phyloP scores from a whole-genome alignment of 2,329 filamentous ascomycete species.

The Microsporum canis region DNA sequence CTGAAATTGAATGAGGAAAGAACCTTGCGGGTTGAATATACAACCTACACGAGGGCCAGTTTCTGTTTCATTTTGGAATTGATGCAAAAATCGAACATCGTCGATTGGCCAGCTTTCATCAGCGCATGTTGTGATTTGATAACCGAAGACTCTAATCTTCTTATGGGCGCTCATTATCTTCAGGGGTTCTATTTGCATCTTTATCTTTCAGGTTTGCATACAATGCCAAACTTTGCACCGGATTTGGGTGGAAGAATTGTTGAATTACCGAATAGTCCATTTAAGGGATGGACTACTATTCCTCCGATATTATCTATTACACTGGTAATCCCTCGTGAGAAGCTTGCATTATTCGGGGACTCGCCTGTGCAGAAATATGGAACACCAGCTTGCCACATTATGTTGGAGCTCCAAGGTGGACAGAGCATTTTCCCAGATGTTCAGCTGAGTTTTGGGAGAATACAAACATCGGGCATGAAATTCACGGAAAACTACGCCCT shows the following conservation, averaged over 20 bases:
- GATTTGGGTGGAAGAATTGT: background rate
- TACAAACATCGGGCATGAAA: conserved; percentile 10
- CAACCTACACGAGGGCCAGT: conserved; percentile 19
- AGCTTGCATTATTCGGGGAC: background rate
- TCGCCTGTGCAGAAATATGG: conserved; percentile 4
- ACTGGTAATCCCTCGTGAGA: conserved; percentile 4
- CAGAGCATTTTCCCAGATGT: conserved; percentile 17
- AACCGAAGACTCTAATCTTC: conserved; percentile 11
- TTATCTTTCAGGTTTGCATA: conserved; percentile 16
- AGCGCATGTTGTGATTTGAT: conserved; percentile 10
- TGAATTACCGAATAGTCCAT: background rate
- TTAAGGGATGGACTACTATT: conserved; percentile 3
- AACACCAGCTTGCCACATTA: conserved; percentile 12
- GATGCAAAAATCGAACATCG: conserved; percentile 16
- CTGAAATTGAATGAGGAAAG: conserved; percentile 7
- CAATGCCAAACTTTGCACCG: background rate
- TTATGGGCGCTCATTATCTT: conserved; percentile 17
- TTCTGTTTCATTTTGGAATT: conserved; percentile 19
- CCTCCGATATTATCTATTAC: conserved; percentile 8
- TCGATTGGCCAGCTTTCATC: conserved; percentile 14
- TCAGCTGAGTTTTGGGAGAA: conserved; percentile 18
- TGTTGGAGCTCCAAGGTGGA: conserved; percentile 9
- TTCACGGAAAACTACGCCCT: conserved; percentile 14
- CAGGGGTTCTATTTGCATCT: conserved; percentile 23
- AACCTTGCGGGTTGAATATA: conserved; percentile 6